Evolutionary conservation across 2,329 filamentous ascomycete species (phyloP), one percentile per base, ranked within the genome.

Genomic region (Verticillium nonalfalfae): DNA sequence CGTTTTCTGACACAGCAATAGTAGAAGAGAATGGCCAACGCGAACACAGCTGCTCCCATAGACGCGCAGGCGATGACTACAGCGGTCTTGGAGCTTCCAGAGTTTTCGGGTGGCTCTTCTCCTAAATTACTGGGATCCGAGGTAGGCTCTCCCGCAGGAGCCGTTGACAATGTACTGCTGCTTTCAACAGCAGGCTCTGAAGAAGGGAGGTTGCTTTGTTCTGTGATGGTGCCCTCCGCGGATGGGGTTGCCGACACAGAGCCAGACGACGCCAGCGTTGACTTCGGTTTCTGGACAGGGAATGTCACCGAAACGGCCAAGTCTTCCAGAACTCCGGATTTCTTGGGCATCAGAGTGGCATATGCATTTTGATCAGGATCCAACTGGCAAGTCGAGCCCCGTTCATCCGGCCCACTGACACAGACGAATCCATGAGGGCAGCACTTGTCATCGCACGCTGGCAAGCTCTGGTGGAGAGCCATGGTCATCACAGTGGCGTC

Each of bases 371-470:
- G 45, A 5, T 52, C 45, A 1, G 74, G 63, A 64, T 86, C 72
- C 67, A 76, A 77, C 10, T 78, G 70, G 67, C 89, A 92, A 63
- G 75, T 61, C 59, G 62, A 58, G 35, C 31, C 59, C 21, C 21
- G 45, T 3, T 18, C 45, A 6, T 18, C 45, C 45, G n/a, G 45
- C 9, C 45, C 45, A 33, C 57, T 61, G 36, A 75, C 75, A 73
- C 90, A 93, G 1, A 77, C 76, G 74, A 88, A 93, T 1, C 90
- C 90, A 72, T 88, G 87, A 0, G 90, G 90, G 71, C 90, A 93
- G 73, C 90, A 93, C n/a, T 67, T 60, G 18, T 68, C 71, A 9
- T 82, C 87, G 66, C 90, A 93, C n/a, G 74, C 78, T 1, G 76
- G 74, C 31, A 93, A 75, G 6, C 77, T 73, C 7, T 81, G 78